These are phyloP conservation scores for Trichaptum fuscoviolaceum DNA, from an alignment of 768 basidiomycete genomes.

Conservation along the genomic window DNA sequence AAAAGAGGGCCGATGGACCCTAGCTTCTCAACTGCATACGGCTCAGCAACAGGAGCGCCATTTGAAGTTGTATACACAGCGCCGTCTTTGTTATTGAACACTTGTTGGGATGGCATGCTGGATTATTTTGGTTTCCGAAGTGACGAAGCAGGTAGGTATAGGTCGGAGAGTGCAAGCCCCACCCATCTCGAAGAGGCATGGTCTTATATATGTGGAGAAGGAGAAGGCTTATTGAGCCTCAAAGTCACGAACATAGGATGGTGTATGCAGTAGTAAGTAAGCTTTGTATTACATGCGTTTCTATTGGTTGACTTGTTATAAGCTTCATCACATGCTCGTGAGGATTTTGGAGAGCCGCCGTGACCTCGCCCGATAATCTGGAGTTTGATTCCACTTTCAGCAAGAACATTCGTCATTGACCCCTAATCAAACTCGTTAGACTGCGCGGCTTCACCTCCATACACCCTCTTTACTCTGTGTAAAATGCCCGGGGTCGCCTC, in stretches of 20 bases:
- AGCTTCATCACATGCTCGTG: neutral
- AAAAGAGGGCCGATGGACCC: slow-evolving; percentile 79
- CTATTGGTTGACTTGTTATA: neutral
- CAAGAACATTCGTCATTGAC: neutral
- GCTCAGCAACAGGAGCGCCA: slow-evolving; percentile 70
- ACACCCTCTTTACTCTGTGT: neutral
- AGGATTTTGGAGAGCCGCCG: neutral
- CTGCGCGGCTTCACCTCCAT: neutral
- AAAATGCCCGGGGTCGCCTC: neutral
- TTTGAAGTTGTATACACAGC: slow-evolving; percentile 81
- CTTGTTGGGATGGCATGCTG: slow-evolving; percentile 61
- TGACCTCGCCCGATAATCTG: neutral
- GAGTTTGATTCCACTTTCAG: neutral
- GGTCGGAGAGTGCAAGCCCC: neutral
- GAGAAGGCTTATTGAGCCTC: neutral
- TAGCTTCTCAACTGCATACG: slow-evolving; percentile 74
- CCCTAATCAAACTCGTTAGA: neutral
- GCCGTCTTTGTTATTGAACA: slow-evolving; percentile 47
- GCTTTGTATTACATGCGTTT: neutral
- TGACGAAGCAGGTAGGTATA: neutral
- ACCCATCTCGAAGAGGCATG: neutral
- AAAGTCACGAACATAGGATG: neutral
- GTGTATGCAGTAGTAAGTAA: neutral
- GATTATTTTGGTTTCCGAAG: neutral
- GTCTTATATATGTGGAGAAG: neutral